Evolutionary conservation across 192 early-diverging fungal species (phyloP), one percentile per base, ranked within the genome.

Genomic region (Podila clonocystis): DNA sequence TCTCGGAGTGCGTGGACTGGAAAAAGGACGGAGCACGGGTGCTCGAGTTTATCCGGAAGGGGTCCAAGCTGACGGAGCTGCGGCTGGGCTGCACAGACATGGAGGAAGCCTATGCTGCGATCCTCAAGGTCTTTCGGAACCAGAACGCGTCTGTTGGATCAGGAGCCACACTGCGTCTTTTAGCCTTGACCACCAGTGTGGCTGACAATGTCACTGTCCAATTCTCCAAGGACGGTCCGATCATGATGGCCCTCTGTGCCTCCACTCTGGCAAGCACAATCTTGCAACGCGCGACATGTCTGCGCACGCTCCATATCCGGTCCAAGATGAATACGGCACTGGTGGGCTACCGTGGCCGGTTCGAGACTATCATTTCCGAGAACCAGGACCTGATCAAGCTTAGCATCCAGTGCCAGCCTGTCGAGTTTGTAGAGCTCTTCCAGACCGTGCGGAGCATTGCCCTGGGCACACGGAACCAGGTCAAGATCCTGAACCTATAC

Each of bases 11-110:
- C 0, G 49, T 74, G 17, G 41, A 63, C 4, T 74, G 73, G 73
- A 67, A 63, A 24, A 74, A 74, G 28, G 65, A 67, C 22, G 50
- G 66, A 11, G 57, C 57, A 8, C 61, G 33, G n/a, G 33, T 74
- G 33, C 9, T 68, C 4, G 73, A 63, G 36, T 26, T 74, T 22
- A 57, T 74, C 22, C 57, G 17, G 38, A 57, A 38, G 12, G 61
- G 73, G 41, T 61, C 66, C 31, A 49, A 50, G 6, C 33, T 74
- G 24, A 49, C 62, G 2, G 70, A 72, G 20, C 26, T 72, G 13
- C 34, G 50, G 31, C 4, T 72, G 7, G 34, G 28, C 17, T 63
- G 70, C 29, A 22, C 24, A 6, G 62, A 65, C 1, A 30, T 63
- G 8, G 45, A 72, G 15, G 70, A 64, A 36, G 52, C 70, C 0